A percentile compares a stretch with the other conserved stretches of the same genome.
These are phyloP conservation scores for Lolium multiflorum DNA, from an alignment of 176 grass and related monocot genomes.

Conservation along the genomic window DNA sequence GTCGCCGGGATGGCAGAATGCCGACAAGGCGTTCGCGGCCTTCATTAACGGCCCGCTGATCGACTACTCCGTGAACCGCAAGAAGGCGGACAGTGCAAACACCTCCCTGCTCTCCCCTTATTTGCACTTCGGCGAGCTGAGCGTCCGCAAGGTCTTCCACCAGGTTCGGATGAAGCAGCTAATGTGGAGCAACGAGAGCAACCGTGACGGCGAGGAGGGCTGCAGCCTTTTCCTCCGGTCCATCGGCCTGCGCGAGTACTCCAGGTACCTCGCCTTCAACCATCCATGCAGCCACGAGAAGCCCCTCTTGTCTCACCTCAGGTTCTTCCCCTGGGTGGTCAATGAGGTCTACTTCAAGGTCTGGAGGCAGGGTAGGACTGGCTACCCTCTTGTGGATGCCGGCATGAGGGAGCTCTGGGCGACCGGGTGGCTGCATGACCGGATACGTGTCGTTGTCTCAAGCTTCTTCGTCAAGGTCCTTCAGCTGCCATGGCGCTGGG, in stretches of 20 bases:
- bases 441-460: slow-evolving; percentile 88
- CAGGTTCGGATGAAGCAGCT: slow-evolving; percentile 94
- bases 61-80: slow-evolving; percentile 77
- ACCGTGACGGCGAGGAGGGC: slow-evolving; percentile 81
- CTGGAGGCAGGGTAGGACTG: slow-evolving; percentile 95
- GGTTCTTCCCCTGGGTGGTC: slow-evolving; percentile 95
- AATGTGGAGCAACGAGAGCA: slow-evolving; percentile 86
- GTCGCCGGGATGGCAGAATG: slow-evolving; percentile 98
- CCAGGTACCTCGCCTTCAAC: slow-evolving; percentile 95
- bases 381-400: slow-evolving; percentile 94
- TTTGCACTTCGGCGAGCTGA: slow-evolving; percentile 94
- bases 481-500: slow-evolving; percentile 97
- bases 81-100: slow-evolving; percentile 84
- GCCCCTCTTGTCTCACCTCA: slow-evolving; percentile 83
- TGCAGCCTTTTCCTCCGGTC: slow-evolving; percentile 83
- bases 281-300: slow-evolving; percentile 88
- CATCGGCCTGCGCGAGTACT: slow-evolving; percentile 90
- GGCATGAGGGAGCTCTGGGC: slow-evolving; percentile 99
- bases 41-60: slow-evolving; percentile 91
- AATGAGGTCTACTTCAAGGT: slow-evolving; percentile 83
- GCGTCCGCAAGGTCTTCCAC: slow-evolving; percentile 97
- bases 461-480: slow-evolving; percentile 99
- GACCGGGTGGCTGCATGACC: slow-evolving; percentile 93
- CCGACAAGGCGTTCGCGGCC: slow-evolving; percentile 68
- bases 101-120: slow-evolving; percentile 92